Conservation (phyloP, 1,284 basidiomycete genomes). For the Clitocybe nebularis region DNA sequence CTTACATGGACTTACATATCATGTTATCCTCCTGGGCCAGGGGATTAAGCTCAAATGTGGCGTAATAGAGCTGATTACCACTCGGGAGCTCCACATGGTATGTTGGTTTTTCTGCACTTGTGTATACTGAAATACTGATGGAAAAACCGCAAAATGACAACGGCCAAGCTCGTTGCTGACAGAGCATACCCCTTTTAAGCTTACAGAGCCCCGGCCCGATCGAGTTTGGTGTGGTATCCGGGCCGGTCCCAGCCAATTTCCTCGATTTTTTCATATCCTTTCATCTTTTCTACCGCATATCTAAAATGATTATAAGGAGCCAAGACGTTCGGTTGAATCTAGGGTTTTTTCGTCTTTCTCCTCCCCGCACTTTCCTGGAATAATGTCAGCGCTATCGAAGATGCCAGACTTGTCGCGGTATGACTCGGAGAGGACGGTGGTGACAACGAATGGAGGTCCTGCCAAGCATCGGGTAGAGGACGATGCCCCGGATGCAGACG, state of each 20-base stretch:
- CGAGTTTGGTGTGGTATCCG: background rate
- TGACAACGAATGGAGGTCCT: background rate
- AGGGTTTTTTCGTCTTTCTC: background rate
- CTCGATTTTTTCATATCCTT: conserved; percentile 2
- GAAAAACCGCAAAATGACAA: background rate
- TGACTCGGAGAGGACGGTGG: background rate
- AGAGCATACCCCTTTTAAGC: conserved; percentile 1
- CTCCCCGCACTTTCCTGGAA: background rate
- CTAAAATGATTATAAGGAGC: conserved; percentile 3
- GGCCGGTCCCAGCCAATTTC: background rate
- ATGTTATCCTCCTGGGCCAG: too few species aligned
- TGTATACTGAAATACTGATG: background rate
- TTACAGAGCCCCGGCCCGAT: background rate
- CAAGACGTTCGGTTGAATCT: background rate
- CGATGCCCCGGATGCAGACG: background rate
- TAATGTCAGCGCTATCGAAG: conserved; percentile 3
- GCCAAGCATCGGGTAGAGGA: background rate
- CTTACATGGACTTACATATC: too few species aligned
- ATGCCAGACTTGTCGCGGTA: conserved; percentile 1
- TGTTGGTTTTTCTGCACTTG: background rate
- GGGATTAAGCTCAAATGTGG: too few species aligned
- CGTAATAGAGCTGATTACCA: too few species aligned
- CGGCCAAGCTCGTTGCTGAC: conserved; percentile 1
- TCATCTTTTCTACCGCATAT: background rate
- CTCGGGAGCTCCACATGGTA: background rate